Base-by-base conservation (phyloP, 441 rosid species). In the Daphne laureola region DNA sequence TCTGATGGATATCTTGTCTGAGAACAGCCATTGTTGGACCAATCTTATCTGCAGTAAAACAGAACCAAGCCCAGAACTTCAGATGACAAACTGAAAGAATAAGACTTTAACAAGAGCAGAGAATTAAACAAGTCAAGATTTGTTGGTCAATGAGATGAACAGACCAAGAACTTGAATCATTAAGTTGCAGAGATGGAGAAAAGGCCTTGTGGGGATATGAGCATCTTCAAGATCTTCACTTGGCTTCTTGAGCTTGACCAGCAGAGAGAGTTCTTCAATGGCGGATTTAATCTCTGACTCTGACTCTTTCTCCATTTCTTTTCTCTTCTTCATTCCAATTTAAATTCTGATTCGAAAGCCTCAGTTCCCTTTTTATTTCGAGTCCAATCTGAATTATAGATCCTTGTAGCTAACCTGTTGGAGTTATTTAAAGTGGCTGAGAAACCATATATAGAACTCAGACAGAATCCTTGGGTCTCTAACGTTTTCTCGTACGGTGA, bases 21-120 rank as follows among this genome's bases (percentile, higher is more conserved):
- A 92, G 80, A 62, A 92, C 97, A 31, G 79, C 86, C 98, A 92
- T 86, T 54, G 90, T 86, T 54, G 98, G 98, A 45, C 97, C 98
- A 61, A 92, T 81, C 86, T 84, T 86, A 84, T 92, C 98, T 92
- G 79, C 78, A 82, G 48, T 47, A 23, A 11, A 55, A 67, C 49
- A 60, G 61, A 49, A 23, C 44, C 52, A 47, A 51, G 52, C 54
- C 59, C 36, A 54, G 45, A 49, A 15, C 36, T 62, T 57, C 23
- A 47, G 57, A 5, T 49, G 9, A 53, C 35, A 13, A 9, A n/a
- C 12, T 17, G 42, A 46, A 56, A 21, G 55, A 41, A 46, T 50
- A 51, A 14, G 11, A 63, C 35, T 48, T 17, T 3, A 7, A 31
- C 38, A 17, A 4, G 54, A 27, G 31, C 35, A 17, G 8, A 59